Conservation (phyloP, 768 basidiomycete species). For the Mycena rosella region DNA sequence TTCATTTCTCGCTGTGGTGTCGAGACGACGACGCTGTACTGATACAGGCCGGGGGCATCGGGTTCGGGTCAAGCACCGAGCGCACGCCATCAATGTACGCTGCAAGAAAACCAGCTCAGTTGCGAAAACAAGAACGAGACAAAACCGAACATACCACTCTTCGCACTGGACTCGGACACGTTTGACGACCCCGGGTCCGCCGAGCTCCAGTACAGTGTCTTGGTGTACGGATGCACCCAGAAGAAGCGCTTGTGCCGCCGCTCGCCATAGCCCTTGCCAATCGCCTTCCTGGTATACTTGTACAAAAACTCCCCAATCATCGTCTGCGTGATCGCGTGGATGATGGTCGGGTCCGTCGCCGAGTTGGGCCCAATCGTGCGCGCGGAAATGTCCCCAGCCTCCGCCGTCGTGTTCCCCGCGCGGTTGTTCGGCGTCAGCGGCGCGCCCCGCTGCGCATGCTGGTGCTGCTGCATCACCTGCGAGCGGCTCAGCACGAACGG, state of each 20-base stretch:
- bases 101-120: conserved; percentile 47
- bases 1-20: conserved; percentile 98
- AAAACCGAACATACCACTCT: conserved; percentile 83
- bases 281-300: conserved; percentile 93
- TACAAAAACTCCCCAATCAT: conserved; percentile 99
- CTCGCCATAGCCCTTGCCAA: conserved; percentile 93
- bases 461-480: conserved; percentile 45
- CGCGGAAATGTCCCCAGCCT: conserved; percentile 58
- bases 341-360: conserved; percentile 88
- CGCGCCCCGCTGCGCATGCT: conserved; percentile 48
- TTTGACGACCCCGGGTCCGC: conserved; percentile 92
- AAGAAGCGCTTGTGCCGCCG: conserved; percentile 95
- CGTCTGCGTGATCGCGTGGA: conserved; percentile 98
- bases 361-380: conserved; percentile 53
- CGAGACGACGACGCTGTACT: conserved; percentile 92
- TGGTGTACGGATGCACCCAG: conserved; percentile 99
- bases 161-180: conserved; percentile 93
- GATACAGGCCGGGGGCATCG: conserved; percentile 95
- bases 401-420: conserved; percentile 38
- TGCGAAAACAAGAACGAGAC: conserved; percentile 8
- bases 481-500: conserved; percentile 50
- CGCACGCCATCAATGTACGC: conserved; percentile 95
- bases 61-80: conserved; percentile 93
- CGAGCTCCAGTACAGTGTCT: conserved; percentile 97
- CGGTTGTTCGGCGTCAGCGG: conserved; percentile 61